Evolutionary conservation across 1,284 basidiomycete species (phyloP).

Genomic region (Fomes fomentarius): DNA sequence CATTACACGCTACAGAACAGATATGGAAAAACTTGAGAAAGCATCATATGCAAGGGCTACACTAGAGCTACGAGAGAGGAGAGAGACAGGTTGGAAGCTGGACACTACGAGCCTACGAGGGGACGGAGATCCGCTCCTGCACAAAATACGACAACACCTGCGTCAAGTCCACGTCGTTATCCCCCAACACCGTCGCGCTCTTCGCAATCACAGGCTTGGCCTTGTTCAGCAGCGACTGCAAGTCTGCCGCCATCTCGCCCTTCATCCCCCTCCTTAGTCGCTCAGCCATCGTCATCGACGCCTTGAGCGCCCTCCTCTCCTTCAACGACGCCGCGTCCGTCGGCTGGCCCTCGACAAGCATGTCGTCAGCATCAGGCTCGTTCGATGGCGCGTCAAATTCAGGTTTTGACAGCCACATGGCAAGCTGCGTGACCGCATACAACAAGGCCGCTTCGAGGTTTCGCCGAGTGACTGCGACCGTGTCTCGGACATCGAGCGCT

Average conservation of each 20-base stretch:
- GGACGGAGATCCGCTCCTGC: slow-evolving; percentile 54
- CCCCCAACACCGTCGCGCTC: slow-evolving; percentile 49
- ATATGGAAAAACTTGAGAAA: not conserved
- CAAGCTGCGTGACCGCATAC: slow-evolving; percentile 80
- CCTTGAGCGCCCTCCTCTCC: slow-evolving; percentile 47
- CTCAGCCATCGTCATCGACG: slow-evolving; percentile 61
- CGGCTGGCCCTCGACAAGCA: slow-evolving; percentile 30
- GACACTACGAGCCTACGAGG: slow-evolving; percentile 13
- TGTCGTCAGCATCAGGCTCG: slow-evolving; percentile 48
- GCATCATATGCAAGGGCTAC: slow-evolving; percentile 7
- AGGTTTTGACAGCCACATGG: slow-evolving; percentile 72
- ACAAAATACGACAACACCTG: slow-evolving; percentile 64
- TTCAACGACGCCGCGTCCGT: slow-evolving; percentile 34
- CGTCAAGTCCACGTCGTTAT: slow-evolving; percentile 54
- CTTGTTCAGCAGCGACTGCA: slow-evolving; percentile 67
- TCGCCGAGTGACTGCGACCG: slow-evolving; percentile 54
- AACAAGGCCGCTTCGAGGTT: slow-evolving; percentile 73
- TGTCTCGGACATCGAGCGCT: slow-evolving; percentile 59
- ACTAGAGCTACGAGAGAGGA: no score
- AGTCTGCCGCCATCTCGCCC: slow-evolving; percentile 76
- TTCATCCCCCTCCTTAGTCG: slow-evolving; percentile 72
- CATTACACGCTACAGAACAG: slow-evolving; percentile 4
- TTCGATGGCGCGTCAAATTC: slow-evolving; percentile 53
- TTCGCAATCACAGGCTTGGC: slow-evolving; percentile 63
- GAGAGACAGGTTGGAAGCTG: no score